Evolutionary conservation across 192 early-diverging fungal genomes (phyloP).

Genomic region (Backusella australiensis): DNA sequence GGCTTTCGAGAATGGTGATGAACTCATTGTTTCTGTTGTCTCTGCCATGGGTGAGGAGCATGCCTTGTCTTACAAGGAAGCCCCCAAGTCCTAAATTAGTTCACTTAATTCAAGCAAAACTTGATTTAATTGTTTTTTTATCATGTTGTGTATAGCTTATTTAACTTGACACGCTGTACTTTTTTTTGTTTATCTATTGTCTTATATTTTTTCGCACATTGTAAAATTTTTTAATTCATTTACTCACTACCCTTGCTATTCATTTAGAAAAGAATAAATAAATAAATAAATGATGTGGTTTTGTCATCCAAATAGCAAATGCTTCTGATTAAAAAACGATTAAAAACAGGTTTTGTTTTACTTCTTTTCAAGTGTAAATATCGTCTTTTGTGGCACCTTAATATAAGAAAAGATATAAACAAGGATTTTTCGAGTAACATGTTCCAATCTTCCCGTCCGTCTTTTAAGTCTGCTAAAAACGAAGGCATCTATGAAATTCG

Average conservation of each 20-base stretch:
- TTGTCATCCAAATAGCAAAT: not conserved
- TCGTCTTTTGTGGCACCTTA: no score
- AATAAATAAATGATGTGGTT: not conserved
- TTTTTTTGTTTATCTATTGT: not conserved
- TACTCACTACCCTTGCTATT: not conserved
- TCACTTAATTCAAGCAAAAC: not conserved
- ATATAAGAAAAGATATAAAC: no score
- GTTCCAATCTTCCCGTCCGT: no score
- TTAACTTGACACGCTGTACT: not conserved
- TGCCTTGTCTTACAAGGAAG: slow-evolving; percentile 59
- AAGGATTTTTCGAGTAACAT: no score
- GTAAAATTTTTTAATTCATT: not conserved
- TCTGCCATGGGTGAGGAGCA: slow-evolving; percentile 93
- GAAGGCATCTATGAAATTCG: no score
- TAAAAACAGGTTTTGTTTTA: no score
- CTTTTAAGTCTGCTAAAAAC: no score
- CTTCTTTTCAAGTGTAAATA: no score
- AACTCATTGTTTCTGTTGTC: slow-evolving; percentile 83
- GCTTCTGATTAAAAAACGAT: not conserved
- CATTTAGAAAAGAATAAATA: not conserved
- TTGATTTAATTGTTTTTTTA: not conserved
- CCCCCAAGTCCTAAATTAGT: slow-evolving; percentile 19
- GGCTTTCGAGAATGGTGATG: slow-evolving; percentile 71
- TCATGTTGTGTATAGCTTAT: not conserved
- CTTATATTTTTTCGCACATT: not conserved